phyloP scores from a whole-genome alignment of 2,329 filamentous ascomycete species.

The Chaetoscypha palmicola region DNA sequence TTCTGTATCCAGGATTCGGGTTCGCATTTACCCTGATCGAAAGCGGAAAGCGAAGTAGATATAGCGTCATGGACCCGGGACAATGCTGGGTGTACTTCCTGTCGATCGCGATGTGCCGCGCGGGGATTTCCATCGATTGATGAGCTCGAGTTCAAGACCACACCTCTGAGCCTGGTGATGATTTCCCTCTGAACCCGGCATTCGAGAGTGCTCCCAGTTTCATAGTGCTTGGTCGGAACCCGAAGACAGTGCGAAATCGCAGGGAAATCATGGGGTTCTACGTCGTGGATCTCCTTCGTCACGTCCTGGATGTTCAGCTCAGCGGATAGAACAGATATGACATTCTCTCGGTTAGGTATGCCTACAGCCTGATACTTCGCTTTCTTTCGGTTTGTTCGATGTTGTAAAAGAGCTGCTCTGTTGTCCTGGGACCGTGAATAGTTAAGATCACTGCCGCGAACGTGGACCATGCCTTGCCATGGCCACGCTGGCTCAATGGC shows the following conservation, averaged over 20 bases:
- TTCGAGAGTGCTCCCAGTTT: conserved; percentile 50
- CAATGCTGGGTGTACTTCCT: conserved; percentile 49
- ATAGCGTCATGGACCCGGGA: conserved; percentile 53
- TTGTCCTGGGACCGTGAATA: neutral
- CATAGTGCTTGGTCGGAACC: conserved; percentile 48
- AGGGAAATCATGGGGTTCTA: conserved; percentile 30
- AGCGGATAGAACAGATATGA: conserved; percentile 20
- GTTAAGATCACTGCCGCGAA: conserved; percentile 41
- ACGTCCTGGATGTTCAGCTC: conserved; percentile 19
- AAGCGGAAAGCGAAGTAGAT: conserved; percentile 60
- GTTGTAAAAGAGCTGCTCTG: neutral
- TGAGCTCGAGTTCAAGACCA: conserved; percentile 16
- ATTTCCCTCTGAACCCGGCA: conserved; percentile 42
- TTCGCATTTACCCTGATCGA: conserved; percentile 74
- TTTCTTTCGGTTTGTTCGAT: conserved; percentile 17
- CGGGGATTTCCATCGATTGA: conserved; percentile 34
- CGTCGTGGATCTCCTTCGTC: conserved; percentile 17
- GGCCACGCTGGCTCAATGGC: conserved; percentile 66
- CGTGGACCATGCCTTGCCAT: conserved; percentile 53
- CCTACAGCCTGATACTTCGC: conserved; percentile 26
- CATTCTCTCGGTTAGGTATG: conserved; percentile 22
- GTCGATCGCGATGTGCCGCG: conserved; percentile 14
- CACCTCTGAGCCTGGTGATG: conserved; percentile 16
- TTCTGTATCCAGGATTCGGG: conserved; percentile 70
- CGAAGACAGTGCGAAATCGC: conserved; percentile 44